phyloP scores from a whole-genome alignment of 2,329 filamentous ascomycete genomes.

The Polychaeton citri region DNA sequence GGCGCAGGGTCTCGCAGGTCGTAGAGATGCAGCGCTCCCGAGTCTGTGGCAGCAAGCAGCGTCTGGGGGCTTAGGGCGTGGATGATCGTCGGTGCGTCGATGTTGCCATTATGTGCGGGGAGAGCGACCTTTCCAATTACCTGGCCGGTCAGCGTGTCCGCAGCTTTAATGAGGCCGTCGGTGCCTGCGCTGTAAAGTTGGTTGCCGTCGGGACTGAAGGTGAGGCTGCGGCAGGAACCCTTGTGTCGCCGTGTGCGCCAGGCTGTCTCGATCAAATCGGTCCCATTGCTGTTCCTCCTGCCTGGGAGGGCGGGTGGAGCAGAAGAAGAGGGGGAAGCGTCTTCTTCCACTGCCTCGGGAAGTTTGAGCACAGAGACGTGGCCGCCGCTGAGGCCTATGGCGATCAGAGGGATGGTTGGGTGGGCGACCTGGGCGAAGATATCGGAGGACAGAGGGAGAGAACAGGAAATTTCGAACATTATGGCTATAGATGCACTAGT shows the following conservation, averaged over 20 bases:
- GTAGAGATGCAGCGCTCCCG: slow-evolving; percentile 74
- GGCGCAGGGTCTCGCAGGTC: slow-evolving; percentile 53
- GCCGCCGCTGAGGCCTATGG: slow-evolving; percentile 71
- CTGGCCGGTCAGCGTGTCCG: slow-evolving; percentile 43
- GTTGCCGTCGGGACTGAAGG: slow-evolving; percentile 65
- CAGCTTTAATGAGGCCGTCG: slow-evolving; percentile 50
- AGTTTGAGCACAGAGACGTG: slow-evolving; percentile 77
- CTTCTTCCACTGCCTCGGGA: slow-evolving; percentile 34
- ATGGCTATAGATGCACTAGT: not conserved
- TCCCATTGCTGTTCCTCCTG: slow-evolving; percentile 42
- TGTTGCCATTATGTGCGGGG: slow-evolving; percentile 38
- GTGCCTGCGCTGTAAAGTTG: slow-evolving; percentile 49
- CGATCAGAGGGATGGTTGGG: slow-evolving; percentile 68
- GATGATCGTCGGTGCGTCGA: slow-evolving; percentile 68
- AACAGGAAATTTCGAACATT: slow-evolving; percentile 90
- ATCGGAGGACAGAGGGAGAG: slow-evolving; percentile 71
- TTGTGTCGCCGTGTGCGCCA: slow-evolving; percentile 89
- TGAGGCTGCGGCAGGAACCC: slow-evolving; percentile 75
- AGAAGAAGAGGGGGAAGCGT: slow-evolving; percentile 43
- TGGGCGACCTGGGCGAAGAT: slow-evolving; percentile 83
- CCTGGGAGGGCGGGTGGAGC: slow-evolving; percentile 22
- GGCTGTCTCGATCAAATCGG: slow-evolving; percentile 62
- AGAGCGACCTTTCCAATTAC: slow-evolving; percentile 75
- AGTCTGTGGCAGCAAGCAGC: slow-evolving; percentile 80
- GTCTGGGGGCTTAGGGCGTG: slow-evolving; percentile 78